These are phyloP conservation scores for Torulaspora franciscae DNA, from an alignment of 805 yeast species.

Conservation along the genomic window DNA sequence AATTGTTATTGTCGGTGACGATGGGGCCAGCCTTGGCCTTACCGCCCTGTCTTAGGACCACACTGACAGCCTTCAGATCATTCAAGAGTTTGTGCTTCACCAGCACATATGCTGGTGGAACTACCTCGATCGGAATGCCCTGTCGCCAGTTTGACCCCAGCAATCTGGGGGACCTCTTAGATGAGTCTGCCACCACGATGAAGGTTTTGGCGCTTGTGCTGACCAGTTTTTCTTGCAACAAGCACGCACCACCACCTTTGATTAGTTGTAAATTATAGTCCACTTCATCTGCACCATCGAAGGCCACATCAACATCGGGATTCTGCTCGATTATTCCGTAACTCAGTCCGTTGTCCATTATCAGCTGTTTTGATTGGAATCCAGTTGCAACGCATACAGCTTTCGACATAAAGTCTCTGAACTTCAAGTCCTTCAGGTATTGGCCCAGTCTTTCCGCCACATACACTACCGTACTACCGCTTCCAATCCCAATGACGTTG, in stretches of 20 bases:
- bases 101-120: constrained; percentile 79
- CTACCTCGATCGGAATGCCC: constrained; percentile 94
- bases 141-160: constrained; percentile 81
- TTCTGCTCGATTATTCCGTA: constrained; percentile 81
- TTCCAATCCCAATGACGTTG: constrained; percentile 85
- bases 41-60: constrained; percentile 74
- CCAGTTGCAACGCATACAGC: constrained; percentile 93
- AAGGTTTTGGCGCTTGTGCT: constrained; percentile 74
- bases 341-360: constrained; percentile 70
- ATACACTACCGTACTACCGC: constrained; percentile 96
- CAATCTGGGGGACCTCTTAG: constrained; percentile 64
- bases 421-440: constrained; percentile 41
- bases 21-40: constrained; percentile 95
- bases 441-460: constrained; percentile 88
- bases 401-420: constrained; percentile 27
- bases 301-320: constrained; percentile 82
- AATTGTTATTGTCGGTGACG: constrained; percentile 92
- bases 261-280: constrained; percentile 76
- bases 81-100: constrained; percentile 57
- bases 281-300: constrained; percentile 98
- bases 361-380: constrained; percentile 85
- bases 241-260: constrained; percentile 98
- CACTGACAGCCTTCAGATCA: constrained; percentile 49
- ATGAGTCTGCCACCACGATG: constrained; percentile 84
- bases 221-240: constrained; percentile 92